Percentiles rank a stretch among this genome's conserved stretches.
Evolutionary conservation across 2,329 filamentous ascomycete genomes (phyloP).

Genomic region (Dothistroma pini): DNA sequence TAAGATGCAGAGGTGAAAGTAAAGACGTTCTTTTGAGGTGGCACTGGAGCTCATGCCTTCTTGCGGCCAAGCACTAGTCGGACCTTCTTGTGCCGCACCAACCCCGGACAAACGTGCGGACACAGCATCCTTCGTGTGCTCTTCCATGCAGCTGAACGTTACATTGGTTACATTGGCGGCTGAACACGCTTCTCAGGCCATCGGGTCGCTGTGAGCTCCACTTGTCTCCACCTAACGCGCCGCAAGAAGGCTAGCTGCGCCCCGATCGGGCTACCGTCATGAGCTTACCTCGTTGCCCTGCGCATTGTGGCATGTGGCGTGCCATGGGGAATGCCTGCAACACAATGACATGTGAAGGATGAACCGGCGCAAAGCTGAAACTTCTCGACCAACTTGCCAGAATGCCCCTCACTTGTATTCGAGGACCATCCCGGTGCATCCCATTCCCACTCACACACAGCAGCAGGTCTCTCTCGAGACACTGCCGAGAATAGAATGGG

Average conservation of each 20-base stretch:
- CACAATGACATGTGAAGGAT: no score
- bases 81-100: neutral
- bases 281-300: no score
- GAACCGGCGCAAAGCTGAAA: no score
- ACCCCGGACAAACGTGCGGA: neutral
- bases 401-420: no score
- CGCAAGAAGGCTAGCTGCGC: neutral
- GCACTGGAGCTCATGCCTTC: neutral
- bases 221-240: neutral
- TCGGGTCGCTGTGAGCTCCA: neutral
- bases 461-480: neutral
- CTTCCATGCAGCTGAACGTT: neutral
- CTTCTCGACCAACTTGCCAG: no score
- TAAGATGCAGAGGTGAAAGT: neutral
- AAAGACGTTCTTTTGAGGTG: neutral
- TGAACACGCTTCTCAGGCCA: neutral
- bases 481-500: neutral
- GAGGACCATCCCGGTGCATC: no score
- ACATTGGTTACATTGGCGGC: neutral
- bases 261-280: neutral
- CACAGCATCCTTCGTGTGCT: neutral
- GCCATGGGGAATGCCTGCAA: no score
- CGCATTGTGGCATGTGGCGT: no score
- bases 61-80: neutral
- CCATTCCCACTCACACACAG: no score